phyloP scores from a whole-genome alignment of 2,329 filamentous ascomycete genomes.

The Lasiodiplodia theobromae region DNA sequence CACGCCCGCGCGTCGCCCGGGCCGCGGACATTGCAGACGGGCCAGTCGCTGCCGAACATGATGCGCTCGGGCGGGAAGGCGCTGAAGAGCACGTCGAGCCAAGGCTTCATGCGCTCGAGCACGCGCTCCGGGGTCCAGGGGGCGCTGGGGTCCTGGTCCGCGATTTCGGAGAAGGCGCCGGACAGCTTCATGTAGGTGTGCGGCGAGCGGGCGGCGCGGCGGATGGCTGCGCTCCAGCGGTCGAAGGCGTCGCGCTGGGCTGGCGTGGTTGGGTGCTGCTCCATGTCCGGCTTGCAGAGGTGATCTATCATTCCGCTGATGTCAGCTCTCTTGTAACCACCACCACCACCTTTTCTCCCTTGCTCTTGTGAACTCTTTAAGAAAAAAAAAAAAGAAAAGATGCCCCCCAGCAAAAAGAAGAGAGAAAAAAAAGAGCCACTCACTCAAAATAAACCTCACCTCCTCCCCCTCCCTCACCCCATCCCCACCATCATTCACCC shows the following conservation, averaged over 20 bases:
- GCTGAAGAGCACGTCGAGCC: constrained; percentile 74
- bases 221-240: constrained; percentile 74
- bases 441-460: constrained; percentile 74
- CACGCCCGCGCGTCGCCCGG: constrained; percentile 68
- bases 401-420: no score
- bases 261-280: constrained; percentile 53
- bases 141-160: constrained; percentile 52
- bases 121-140: constrained; percentile 60
- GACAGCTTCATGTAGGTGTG: constrained; percentile 91
- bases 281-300: constrained; percentile 85
- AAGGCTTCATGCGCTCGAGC: constrained; percentile 70
- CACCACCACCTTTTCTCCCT: not conserved
- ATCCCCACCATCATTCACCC: constrained; percentile 52
- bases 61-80: constrained; percentile 75
- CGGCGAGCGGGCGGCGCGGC: constrained; percentile 68
- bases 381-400: not conserved
- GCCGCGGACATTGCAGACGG: constrained; percentile 78
- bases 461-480: constrained; percentile 65
- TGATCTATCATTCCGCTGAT: constrained; percentile 68
- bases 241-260: constrained; percentile 64
- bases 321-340: not conserved
- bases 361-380: not conserved
- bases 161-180: constrained; percentile 82
- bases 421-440: constrained; percentile 41
- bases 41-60: constrained; percentile 96